Base-by-base conservation (phyloP, 768 basidiomycete species). In the Pisolithus sp. region DNA sequence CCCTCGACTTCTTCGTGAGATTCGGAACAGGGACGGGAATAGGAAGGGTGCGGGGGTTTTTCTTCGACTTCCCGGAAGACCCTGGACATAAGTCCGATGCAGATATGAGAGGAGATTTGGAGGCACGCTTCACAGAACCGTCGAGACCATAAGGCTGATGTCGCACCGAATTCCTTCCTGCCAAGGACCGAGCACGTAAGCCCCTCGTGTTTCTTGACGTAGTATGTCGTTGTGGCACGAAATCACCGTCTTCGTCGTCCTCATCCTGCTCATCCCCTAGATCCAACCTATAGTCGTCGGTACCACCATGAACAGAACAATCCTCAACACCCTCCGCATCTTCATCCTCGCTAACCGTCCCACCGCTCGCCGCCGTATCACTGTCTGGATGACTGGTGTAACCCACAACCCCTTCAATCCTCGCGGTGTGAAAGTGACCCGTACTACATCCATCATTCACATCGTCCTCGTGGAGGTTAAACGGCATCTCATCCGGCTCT, bases 1-100 rank as follows among this genome's bases (percentile, higher is more conserved):
- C 84, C n/a, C 84, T 73, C 41, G 79, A 81, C 57, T 85, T 85
- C 68, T 86, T 86, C 12, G 77, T 86, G 39, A 86, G 74, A 62
- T 85, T 80, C 1, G 83, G 83, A 4, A 85, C 76, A 28, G 83
- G 83, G 9, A 85, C 68, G 40, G 83, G 84, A 17, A 81, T 65
- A 23, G 77, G 78, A 5, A 80, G 63, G 24, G 68, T 71, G 30
- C 76, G 70, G 13, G 67, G 52, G 43, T 70, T 71, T 58, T 69
- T 65, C 52, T 69, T 67, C 54, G 61, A 50, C 55, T 61, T 64
- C 48, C 57, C 57, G 40, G 64, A 56, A 17, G 59, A 58, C 48
- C 53, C 28, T 43, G 59, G 65, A 52, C 67, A 60, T 58, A 71
- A 54, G 41, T 58, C 59, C 50, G 61, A 57, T 39, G 61, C 46